Percentiles rank a stretch among this genome's conserved stretches.
Evolutionary conservation across 768 basidiomycete species (phyloP).

Genomic region (Boletus reticuloceps): DNA sequence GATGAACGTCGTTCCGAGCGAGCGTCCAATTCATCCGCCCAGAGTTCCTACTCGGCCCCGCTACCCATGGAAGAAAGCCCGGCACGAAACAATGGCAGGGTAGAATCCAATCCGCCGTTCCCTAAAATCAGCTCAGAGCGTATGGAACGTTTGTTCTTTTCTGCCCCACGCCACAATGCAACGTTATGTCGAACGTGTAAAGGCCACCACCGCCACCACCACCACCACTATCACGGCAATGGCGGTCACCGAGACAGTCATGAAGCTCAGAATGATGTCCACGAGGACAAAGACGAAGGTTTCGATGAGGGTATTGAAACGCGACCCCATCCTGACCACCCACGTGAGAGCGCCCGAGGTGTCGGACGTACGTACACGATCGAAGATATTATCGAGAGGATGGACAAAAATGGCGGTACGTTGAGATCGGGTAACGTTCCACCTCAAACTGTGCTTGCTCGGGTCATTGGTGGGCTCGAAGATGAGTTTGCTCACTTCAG

Average conservation of each 20-base stretch:
- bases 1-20: constrained; percentile 62
- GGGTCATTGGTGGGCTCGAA: constrained; percentile 85
- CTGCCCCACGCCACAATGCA: constrained; percentile 71
- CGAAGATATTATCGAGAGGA: constrained; percentile 26
- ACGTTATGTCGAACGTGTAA: constrained; percentile 65
- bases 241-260: constrained; percentile 35
- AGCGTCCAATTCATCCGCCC: constrained; percentile 28
- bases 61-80: not conserved
- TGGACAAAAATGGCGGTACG: constrained; percentile 24
- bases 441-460: constrained; percentile 82
- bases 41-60: constrained; percentile 12
- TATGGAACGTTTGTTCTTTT: constrained; percentile 80
- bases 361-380: constrained; percentile 11
- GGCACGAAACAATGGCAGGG: constrained; percentile 24
- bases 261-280: not conserved
- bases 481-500: constrained; percentile 96
- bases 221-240: constrained; percentile 44
- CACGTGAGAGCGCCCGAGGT: constrained; percentile 1
- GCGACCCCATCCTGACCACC: not conserved
- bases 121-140: constrained; percentile 79
- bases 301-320: constrained; percentile 12
- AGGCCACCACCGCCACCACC: constrained; percentile 47
- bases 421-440: constrained; percentile 46
- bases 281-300: constrained; percentile 14
- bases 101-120: constrained; percentile 49